These are phyloP conservation scores for Pseudozyma sp. DNA, from an alignment of 1,284 basidiomycete species.

Conservation along the genomic window DNA sequence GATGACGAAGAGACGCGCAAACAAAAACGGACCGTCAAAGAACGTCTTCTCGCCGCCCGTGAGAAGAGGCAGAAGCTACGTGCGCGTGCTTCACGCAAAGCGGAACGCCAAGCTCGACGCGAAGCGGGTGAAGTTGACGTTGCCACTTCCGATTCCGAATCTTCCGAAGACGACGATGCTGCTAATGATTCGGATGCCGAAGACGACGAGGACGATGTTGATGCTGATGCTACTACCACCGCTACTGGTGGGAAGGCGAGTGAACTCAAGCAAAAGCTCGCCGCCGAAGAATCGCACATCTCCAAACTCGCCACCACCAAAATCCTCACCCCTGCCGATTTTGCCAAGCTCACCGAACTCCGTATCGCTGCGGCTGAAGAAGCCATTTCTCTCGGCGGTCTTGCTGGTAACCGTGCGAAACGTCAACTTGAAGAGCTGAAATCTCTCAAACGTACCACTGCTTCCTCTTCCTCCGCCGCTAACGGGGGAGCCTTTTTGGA, in stretches of 20 bases:
- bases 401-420: conserved; percentile 54
- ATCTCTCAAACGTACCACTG: conserved; percentile 72
- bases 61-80: conserved; percentile 56
- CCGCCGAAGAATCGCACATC: conserved; percentile 41
- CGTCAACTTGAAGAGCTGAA: conserved; percentile 76
- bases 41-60: conserved; percentile 39
- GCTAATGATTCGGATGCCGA: conserved; percentile 62
- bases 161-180: conserved; percentile 52
- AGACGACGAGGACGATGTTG: conserved; percentile 73
- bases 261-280: conserved; percentile 19
- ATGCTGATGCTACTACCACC: conserved; percentile 41
- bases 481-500: conserved; percentile 67
- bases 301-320: conserved; percentile 78
- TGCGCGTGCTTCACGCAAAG: conserved; percentile 51
- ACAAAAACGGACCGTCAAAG: conserved; percentile 44
- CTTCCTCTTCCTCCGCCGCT: background rate
- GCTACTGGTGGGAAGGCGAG: conserved; percentile 6
- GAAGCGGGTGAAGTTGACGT: conserved; percentile 57
- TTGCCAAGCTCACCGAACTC: conserved; percentile 90
- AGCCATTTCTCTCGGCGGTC: conserved; percentile 70
- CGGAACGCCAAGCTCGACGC: conserved; percentile 66
- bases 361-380: conserved; percentile 80
- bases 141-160: conserved; percentile 57
- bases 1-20: conserved; percentile 74
- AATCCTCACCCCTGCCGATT: conserved; percentile 97